Evolutionary conservation across 177 flowering plant genomes (phyloP).

Genomic region (Vitis hybrid): DNA sequence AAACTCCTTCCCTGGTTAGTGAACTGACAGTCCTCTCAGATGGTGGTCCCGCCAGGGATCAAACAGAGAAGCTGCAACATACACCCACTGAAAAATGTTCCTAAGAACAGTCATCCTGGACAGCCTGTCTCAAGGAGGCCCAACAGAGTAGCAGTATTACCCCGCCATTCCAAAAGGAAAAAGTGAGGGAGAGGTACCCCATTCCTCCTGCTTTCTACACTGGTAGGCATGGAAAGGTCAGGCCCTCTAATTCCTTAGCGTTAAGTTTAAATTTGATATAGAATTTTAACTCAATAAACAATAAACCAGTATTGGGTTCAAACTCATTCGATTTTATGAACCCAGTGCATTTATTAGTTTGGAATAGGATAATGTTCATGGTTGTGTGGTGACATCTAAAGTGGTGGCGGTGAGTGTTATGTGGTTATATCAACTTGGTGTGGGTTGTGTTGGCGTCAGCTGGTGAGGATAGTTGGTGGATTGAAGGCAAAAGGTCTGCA

Average conservation of each 20-base stretch:
- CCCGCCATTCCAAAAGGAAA: conserved; percentile 24
- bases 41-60: conserved; percentile 20
- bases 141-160: conserved; percentile 23
- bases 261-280: too few relatives aligned
- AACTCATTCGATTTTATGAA: neutral
- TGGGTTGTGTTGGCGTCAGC: too few relatives aligned
- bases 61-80: conserved; percentile 11
- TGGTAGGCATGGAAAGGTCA: conserved; percentile 86
- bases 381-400: too few relatives aligned
- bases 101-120: conserved; percentile 28
- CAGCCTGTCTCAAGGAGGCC: conserved; percentile 18
- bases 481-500: too few relatives aligned
- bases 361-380: too few relatives aligned
- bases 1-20: conserved; percentile 17
- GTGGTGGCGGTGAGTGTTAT: too few relatives aligned
- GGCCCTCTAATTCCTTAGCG: conserved; percentile 7
- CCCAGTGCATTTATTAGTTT: neutral
- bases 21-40: conserved; percentile 30
- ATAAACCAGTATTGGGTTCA: neutral
- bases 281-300: too few relatives aligned
- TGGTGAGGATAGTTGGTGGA: too few relatives aligned
- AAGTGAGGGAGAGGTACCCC: conserved; percentile 43
- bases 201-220: conserved; percentile 47
- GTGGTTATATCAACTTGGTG: too few relatives aligned
- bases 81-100: conserved; percentile 22